Evolutionary conservation across 179 eudicot species (phyloP).

Genomic region (Pouteria campechiana): DNA sequence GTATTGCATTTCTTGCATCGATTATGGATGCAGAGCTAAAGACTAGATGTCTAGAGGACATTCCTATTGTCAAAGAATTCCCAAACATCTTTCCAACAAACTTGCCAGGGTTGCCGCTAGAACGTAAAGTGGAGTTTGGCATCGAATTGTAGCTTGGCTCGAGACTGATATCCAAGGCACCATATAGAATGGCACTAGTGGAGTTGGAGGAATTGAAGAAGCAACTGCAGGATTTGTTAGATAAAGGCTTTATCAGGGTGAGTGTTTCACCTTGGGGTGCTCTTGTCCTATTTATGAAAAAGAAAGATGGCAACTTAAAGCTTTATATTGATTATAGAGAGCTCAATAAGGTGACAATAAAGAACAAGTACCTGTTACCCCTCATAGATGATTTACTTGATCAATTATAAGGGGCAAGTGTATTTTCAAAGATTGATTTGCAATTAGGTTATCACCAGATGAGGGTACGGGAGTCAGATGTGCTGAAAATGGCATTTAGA

Average conservation of each 20-base stretch:
- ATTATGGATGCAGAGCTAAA: not conserved
- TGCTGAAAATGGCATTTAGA: not conserved
- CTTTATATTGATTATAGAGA: too few species aligned
- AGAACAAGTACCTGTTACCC: not conserved
- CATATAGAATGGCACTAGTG: not conserved
- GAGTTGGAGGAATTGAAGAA: not conserved
- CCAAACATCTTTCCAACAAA: not conserved
- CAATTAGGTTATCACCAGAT: conserved; percentile 2
- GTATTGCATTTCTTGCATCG: not conserved
- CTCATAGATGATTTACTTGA: conserved; percentile 4
- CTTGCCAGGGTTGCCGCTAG: not conserved
- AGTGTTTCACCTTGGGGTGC: conserved; percentile 1
- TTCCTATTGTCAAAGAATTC: not conserved
- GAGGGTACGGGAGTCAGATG: not conserved
- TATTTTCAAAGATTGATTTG: conserved; percentile 4
- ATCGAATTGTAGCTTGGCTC: not conserved
- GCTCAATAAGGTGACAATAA: too few species aligned
- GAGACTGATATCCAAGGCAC: not conserved
- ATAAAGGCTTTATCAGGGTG: not conserved
- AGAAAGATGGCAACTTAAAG: not conserved
- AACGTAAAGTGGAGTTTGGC: not conserved
- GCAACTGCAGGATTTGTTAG: not conserved
- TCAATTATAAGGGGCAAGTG: not conserved
- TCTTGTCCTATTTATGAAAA: not conserved
- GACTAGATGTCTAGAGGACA: not conserved